Evolutionary conservation across 2,329 filamentous ascomycete genomes (phyloP), one percentile per base, ranked within the genome.

Genomic region (Arthrinium puccinioides): DNA sequence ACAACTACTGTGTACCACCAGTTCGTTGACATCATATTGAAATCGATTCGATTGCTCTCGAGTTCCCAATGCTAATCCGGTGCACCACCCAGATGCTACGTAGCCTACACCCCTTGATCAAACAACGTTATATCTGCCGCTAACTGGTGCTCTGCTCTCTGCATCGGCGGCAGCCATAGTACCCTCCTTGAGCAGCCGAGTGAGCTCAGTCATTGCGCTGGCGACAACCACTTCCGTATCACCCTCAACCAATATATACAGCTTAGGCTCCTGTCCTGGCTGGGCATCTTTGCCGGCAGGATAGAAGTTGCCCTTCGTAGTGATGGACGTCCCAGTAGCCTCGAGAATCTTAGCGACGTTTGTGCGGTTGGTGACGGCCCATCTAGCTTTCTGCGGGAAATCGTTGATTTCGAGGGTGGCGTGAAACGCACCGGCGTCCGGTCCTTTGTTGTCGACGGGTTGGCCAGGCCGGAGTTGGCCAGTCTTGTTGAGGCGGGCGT

Each of bases 271-370:
- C 38, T 82, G 84, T 24, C 77, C 80, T 0, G 82, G 61, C 7
- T 72, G 77, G 2, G 87, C 87, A 47, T 87, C 82, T 58, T 94
- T 94, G 47, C 88, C 89, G 2, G 79, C 55, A 2, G 82, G 62
- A 53, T 97, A 97, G 60, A 87, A 97, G 43, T 75, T 92, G 48
- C 92, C 92, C 68, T 98, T 98, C 30, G 88, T 96, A 0, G 92
- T 98, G 59, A 98, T 98, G 6, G 87, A 95, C 2, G 89, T 94
- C 27, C 88, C 90, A 0, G 90, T 96, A 9, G 86, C 78, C 55
- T 98, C 92, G 46, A 98, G 74, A 50, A 98, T 96, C 71, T 97
- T 98, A 50, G 90, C 89, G 40, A 98, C 92, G 54, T 98, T 98
- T 24, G 92, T 97, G 47, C 92, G 80, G 61, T 98, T 98, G 26